Evolutionary conservation across 257 asterid species (phyloP).

Genomic region (Pogostemon cablin): DNA sequence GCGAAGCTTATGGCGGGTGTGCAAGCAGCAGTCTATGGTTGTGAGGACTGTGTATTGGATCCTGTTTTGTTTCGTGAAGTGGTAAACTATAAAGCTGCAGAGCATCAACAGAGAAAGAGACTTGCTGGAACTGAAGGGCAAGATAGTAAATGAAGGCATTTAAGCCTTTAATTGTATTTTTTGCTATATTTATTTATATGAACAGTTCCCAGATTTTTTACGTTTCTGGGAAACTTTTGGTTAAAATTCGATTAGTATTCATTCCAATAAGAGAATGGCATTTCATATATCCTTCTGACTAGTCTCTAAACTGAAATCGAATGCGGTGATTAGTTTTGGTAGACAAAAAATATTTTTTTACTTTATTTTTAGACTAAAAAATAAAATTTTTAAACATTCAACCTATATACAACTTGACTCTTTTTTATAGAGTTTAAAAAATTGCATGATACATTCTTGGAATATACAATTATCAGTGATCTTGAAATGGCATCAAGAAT

Average conservation of each 20-base stretch:
- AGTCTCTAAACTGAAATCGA: background rate
- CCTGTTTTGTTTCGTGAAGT: constrained; percentile 76
- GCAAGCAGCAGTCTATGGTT: constrained; percentile 91
- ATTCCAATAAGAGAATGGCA: constrained; percentile 19
- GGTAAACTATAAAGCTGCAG: constrained; percentile 73
- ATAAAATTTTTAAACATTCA: background rate
- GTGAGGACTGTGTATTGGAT: constrained; percentile 75
- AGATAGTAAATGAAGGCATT: constrained; percentile 38
- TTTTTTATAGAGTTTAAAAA: background rate
- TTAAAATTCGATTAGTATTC: constrained; percentile 11
- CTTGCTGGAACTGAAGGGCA: constrained; percentile 43
- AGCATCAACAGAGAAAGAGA: constrained; percentile 80
- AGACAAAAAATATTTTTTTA: background rate
- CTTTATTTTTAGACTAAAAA: too few species aligned
- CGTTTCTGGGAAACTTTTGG: constrained; percentile 16
- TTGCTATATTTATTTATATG: constrained; percentile 3
- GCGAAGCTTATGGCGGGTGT: constrained; percentile 94
- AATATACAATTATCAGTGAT: background rate
- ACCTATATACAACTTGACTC: background rate
- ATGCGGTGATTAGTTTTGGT: background rate
- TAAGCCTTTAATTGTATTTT: background rate
- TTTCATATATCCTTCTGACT: background rate
- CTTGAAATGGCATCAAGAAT: background rate
- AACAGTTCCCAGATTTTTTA: constrained; percentile 34
- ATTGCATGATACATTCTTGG: background rate